Base-by-base conservation (phyloP, 306 rosid species). In the Pyrus communis region DNA sequence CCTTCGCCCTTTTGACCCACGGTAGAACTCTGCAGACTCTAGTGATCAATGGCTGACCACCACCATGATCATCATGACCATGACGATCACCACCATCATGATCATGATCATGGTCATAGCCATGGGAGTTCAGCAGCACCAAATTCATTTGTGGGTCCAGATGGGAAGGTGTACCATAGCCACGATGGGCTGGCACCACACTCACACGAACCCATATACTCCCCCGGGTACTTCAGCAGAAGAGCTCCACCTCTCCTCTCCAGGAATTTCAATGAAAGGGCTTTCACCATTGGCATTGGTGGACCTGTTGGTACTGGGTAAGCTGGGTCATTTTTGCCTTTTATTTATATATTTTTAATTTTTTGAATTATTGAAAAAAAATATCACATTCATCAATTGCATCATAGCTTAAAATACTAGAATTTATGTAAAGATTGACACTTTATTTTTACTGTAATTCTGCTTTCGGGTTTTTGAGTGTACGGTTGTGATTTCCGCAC, bases 291-390 rank as follows among this genome's bases (percentile, higher is more conserved):
- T 62, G 99, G 99, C 46, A 95, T 92, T 51, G 99, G 99, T 61
- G 99, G 99, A 49, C 99, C 99, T 0, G 99, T 95, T 23, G 99
- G 99, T 25, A 95, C 97, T 54, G 99, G 97, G 97, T 91, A 83
- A 89, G 90, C 58, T 51, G 97, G 90, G 93, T 89, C 81, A 49
- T 49, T 59, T 46, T 27, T 15, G 14, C 63, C 79, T 68, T 61
- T 62, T 2, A 42, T 40, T 28, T 14, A 19, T 7, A 43, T 3
- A 61, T 40, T 28, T 40, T 40, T 19, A 27, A 2, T 11, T 30
- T 40, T 73, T 59, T 25, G 5, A 42, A 27, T 11, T 42, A 33
- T 12, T 60, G 12, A 25, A 31, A 18, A 18, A 64, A 19, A 64
- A 3, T 17, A 17, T 74, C 12, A 60, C 31, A 31, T 15, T 65